phyloP scores from a whole-genome alignment of 768 basidiomycete species.

The Rhodotorula paludigena region DNA sequence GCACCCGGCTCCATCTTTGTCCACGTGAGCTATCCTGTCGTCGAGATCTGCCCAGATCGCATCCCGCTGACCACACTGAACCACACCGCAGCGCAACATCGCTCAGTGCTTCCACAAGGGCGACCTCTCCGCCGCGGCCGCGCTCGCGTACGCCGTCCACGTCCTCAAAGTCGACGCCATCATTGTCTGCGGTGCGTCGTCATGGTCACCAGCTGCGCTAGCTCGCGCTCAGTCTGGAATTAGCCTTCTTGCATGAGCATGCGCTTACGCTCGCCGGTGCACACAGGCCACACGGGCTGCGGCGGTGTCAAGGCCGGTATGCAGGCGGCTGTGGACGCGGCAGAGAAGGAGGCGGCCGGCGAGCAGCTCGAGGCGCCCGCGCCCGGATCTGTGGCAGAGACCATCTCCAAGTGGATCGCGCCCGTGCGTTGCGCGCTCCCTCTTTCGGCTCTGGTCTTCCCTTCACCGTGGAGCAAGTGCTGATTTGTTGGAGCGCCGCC shows the following conservation, averaged over 20 bases:
- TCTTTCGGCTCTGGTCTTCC: background rate
- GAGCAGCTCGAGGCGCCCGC: background rate
- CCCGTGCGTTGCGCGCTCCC: conserved; percentile 17
- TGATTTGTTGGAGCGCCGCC: too few relatives aligned
- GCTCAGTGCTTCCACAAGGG: conserved; percentile 41
- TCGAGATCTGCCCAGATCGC: background rate
- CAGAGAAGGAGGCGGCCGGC: conserved; percentile 3
- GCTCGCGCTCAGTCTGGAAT: too few relatives aligned
- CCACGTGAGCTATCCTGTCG: conserved; percentile 31
- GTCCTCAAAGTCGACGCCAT: conserved; percentile 41
- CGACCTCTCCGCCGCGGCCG: conserved; percentile 39
- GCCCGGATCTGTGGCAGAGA: conserved; percentile 19
- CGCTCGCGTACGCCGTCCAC: conserved; percentile 42
- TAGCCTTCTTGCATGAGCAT: background rate
- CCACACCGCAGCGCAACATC: conserved; percentile 39
- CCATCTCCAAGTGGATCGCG: conserved; percentile 35
- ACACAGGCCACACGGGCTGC: conserved; percentile 36
- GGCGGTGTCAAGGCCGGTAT: conserved; percentile 36
- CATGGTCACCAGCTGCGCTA: background rate
- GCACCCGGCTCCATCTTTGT: conserved; percentile 44
- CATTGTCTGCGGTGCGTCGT: conserved; percentile 39
- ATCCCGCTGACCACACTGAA: background rate
- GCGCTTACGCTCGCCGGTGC: too few relatives aligned
- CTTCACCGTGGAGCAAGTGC: too few relatives aligned
- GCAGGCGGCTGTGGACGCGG: conserved; percentile 22